A percentile compares a stretch with the other conserved stretches of the same genome.
Conservation (phyloP, 495 filamentous ascomycete genomes). For the Penicillium mononematosum region DNA sequence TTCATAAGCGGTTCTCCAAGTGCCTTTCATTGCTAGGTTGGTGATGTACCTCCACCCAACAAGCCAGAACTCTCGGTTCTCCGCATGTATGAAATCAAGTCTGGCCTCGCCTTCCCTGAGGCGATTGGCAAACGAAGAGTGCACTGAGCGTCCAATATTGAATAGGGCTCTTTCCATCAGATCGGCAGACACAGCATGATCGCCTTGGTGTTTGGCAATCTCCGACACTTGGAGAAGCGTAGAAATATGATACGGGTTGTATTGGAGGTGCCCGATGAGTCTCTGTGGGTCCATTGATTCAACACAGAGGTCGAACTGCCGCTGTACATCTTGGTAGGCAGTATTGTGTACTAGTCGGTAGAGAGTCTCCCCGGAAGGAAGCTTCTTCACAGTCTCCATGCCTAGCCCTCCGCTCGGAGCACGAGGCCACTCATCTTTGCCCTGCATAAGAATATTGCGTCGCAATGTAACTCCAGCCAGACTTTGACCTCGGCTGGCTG, state of each 20-base stretch:
- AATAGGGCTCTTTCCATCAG: conserved; percentile 90
- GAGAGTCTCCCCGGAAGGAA: conserved; percentile 41
- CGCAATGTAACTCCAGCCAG: conserved; percentile 67
- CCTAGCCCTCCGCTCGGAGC: conserved; percentile 76
- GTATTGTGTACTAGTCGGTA: conserved; percentile 75
- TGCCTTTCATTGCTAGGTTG: conserved; percentile 84
- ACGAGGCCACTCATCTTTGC: conserved; percentile 88
- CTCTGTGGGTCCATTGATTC: conserved; percentile 77
- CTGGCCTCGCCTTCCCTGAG: conserved; percentile 77
- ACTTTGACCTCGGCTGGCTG: conserved; percentile 56
- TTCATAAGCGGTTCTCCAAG: conserved; percentile 87
- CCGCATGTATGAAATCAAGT: conserved; percentile 72
- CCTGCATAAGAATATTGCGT: conserved; percentile 81
- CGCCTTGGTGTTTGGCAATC: conserved; percentile 84
- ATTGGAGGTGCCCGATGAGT: conserved; percentile 61
- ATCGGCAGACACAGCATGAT: conserved; percentile 80
- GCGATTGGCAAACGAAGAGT: conserved; percentile 72
- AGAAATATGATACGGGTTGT: conserved; percentile 87
- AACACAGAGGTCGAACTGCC: conserved; percentile 73
- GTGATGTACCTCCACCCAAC: conserved; percentile 84
- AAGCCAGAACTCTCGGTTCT: conserved; percentile 92
- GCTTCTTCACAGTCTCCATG: conserved; percentile 71
- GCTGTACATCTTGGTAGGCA: conserved; percentile 75
- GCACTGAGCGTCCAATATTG: conserved; percentile 81
- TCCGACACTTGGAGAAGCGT: conserved; percentile 91